Conservation (phyloP, 2,329 filamentous ascomycete species). For the Penicillium freii region DNA sequence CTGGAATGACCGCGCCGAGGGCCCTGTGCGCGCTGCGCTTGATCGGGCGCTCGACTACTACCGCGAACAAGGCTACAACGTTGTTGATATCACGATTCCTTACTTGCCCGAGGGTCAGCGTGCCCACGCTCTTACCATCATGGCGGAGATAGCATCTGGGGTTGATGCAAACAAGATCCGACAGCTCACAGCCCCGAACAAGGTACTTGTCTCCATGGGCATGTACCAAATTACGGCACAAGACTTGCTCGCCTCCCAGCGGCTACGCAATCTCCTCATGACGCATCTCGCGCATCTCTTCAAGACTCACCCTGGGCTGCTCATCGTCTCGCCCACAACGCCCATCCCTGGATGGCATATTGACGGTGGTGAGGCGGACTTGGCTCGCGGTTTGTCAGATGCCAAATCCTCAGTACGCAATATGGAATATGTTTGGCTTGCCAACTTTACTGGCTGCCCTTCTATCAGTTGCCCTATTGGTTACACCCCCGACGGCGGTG, state of each 20-base stretch:
- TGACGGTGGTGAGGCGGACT: conserved; percentile 59
- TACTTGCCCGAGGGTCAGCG: conserved; percentile 67
- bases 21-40: conserved; percentile 61
- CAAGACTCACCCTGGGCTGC: conserved; percentile 66
- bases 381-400: conserved; percentile 65
- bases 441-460: conserved; percentile 78
- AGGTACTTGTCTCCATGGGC: conserved; percentile 63
- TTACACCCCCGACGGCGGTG: conserved; percentile 52
- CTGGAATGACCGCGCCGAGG: conserved; percentile 69
- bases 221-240: conserved; percentile 62
- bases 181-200: conserved; percentile 64
- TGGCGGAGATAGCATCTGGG: conserved; percentile 64
- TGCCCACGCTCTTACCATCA: conserved; percentile 74
- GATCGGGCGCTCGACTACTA: conserved; percentile 60
- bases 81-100: conserved; percentile 53
- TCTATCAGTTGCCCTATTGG: conserved; percentile 73
- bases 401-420: conserved; percentile 69
- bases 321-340: conserved; percentile 76
- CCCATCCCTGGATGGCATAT: conserved; percentile 74
- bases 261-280: conserved; percentile 75
- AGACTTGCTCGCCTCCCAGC: conserved; percentile 71
- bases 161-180: conserved; percentile 53
- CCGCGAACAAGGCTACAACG: conserved; percentile 38
- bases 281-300: conserved; percentile 71
- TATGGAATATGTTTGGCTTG: conserved; percentile 84